These are phyloP conservation scores for Penicillium steckii DNA, from an alignment of 495 filamentous ascomycete genomes.

Conservation along the genomic window DNA sequence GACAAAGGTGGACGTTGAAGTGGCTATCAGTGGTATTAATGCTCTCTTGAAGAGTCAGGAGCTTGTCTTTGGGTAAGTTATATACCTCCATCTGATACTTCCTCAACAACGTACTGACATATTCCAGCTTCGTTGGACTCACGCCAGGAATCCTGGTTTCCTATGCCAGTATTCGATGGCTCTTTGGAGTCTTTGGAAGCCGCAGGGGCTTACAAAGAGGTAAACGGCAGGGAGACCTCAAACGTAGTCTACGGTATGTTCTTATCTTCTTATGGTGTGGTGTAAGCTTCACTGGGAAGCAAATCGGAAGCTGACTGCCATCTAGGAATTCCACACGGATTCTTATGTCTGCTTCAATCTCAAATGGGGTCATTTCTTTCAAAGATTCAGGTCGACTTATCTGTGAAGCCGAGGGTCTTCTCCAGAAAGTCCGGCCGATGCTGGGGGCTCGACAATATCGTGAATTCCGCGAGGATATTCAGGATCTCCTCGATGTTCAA, in stretches of 20 bases:
- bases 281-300: neutral
- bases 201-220: conserved; percentile 62
- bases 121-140: conserved; percentile 72
- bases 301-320: neutral
- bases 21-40: conserved; percentile 93
- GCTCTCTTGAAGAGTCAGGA: conserved; percentile 91
- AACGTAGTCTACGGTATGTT: conserved; percentile 67
- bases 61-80: conserved; percentile 77
- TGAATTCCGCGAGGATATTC: conserved; percentile 82
- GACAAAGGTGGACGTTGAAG: conserved; percentile 96
- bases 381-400: conserved; percentile 88
- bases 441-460: conserved; percentile 69
- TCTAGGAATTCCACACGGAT: conserved; percentile 78
- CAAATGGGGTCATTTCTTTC: conserved; percentile 70
- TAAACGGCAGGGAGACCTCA: conserved; percentile 59
- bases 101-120: conserved; percentile 14
- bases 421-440: conserved; percentile 58
- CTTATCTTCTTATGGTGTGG: neutral
- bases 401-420: conserved; percentile 80
- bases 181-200: conserved; percentile 62
- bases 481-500: conserved; percentile 76
- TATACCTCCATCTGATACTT: neutral
- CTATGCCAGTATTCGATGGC: conserved; percentile 70
- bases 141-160: conserved; percentile 87
- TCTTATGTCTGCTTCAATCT: conserved; percentile 59